Base-by-base conservation (phyloP, 306 rosid species). In the Cucumis melo region DNA sequence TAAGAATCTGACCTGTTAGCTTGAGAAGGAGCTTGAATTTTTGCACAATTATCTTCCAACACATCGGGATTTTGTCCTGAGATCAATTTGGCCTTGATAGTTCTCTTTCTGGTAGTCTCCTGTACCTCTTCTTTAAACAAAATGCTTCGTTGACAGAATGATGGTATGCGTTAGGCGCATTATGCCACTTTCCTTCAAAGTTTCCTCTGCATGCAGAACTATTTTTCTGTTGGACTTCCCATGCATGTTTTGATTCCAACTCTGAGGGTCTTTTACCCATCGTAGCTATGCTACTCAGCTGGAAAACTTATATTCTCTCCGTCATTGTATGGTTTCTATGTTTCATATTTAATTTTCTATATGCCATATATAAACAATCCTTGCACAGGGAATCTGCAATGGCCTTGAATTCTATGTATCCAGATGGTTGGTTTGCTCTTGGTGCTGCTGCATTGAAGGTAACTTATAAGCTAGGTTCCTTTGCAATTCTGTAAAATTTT, bases 361-460 rank as follows among this genome's bases (percentile, higher is more conserved):
- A 32, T 57, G n/a, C 21, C 60, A 38, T 34, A n/a, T 27, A 1
- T 20, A 56, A 32, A 4, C 12, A 56, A 4, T 56, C 32, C 27
- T 27, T 56, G 63, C 78, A 80, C 86, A 94, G 98, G 96, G 97
- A 91, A 85, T 90, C 98, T 82, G 98, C 98, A 54, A 84, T 94
- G 98, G 87, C 96, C 80, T 81, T 91, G 91, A 94, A 94, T 83
- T 94, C 98, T 78, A 73, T 94, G 87, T 86, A 83, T 87, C 95
- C 94, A 57, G 93, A 90, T 84, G 98, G 98, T 62, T 94, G 98
- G 98, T 94, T 91, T 84, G 97, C 98, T 39, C 79, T 91, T 77
- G 98, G 98, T 78, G 92, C 98, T 73, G 96, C 98, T 84, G 98
- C 98, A 38, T 83, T 94, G 79, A 94, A 94, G 98, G 98, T 91